phyloP scores from a whole-genome alignment of 129 eudicot genomes.

The Oenanthe sinensis region DNA sequence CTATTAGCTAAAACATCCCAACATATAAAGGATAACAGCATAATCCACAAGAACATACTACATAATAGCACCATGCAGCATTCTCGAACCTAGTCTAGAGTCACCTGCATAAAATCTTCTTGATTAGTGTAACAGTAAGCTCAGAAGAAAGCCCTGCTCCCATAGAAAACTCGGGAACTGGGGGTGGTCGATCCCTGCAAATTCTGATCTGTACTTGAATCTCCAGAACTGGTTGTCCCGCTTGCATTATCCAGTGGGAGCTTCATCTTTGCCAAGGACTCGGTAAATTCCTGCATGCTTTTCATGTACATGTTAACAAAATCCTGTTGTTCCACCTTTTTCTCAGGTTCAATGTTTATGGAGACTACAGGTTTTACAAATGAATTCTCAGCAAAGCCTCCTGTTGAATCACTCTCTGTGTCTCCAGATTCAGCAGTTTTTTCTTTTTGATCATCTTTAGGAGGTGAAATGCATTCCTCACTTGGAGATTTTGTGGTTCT shows the following conservation, averaged over 20 bases:
- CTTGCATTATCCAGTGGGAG: slow-evolving; percentile 72
- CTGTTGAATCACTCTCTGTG: slow-evolving; percentile 33
- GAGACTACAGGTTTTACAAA: slow-evolving; percentile 37
- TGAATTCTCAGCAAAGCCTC: slow-evolving; percentile 12
- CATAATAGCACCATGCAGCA: slow-evolving; percentile 17
- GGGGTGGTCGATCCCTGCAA: slow-evolving; percentile 44
- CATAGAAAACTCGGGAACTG: slow-evolving; percentile 90
- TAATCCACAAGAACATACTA: slow-evolving; percentile 10
- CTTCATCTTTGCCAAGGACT: slow-evolving; percentile 96
- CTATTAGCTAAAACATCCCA: slow-evolving; percentile 19
- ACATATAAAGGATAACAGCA: slow-evolving; percentile 12
- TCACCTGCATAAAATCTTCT: slow-evolving; percentile 24
- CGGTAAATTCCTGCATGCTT: slow-evolving; percentile 98
- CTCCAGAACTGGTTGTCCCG: slow-evolving; percentile 66
- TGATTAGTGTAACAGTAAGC: slow-evolving; percentile 14
- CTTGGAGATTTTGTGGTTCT: slow-evolving; percentile 32
- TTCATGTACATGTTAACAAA: slow-evolving; percentile 96
- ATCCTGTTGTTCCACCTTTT: slow-evolving; percentile 85
- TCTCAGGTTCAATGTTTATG: slow-evolving; percentile 51
- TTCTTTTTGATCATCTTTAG: slow-evolving; percentile 26
- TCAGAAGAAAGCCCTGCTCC: slow-evolving; percentile 98
- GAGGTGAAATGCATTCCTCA: slow-evolving; percentile 42
- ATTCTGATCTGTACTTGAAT: slow-evolving; percentile 70
- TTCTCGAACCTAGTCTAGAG: slow-evolving; percentile 41
- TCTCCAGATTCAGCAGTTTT: slow-evolving; percentile 28